phyloP scores from a whole-genome alignment of 2,329 filamentous ascomycete genomes.

The Biscogniauxia sp. region DNA sequence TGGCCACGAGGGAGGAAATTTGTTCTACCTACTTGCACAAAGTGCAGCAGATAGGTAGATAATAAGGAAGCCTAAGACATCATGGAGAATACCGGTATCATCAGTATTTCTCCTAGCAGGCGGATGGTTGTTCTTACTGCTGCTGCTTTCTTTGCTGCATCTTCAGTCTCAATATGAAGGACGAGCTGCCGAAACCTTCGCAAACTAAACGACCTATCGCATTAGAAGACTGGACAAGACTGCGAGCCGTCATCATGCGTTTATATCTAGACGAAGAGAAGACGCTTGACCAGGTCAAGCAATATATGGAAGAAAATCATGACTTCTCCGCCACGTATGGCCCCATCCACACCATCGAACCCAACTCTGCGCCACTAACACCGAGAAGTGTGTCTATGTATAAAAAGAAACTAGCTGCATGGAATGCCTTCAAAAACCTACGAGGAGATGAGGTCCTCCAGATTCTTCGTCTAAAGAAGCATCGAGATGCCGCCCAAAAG shows the following conservation, averaged over 20 bases:
- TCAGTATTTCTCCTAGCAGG: too few relatives aligned
- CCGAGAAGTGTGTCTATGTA: conserved; percentile 26
- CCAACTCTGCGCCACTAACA: conserved; percentile 10
- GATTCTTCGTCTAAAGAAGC: conserved; percentile 27
- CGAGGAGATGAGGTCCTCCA: conserved; percentile 29
- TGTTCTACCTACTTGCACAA: background rate
- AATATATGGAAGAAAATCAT: conserved; percentile 28
- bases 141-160: background rate
- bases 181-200: conserved; percentile 12
- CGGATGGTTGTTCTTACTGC: background rate
- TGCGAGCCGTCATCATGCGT: conserved; percentile 24
- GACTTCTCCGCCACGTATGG: conserved; percentile 30
- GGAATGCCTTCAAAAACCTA: conserved; percentile 31
- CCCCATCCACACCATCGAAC: background rate
- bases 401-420: conserved; percentile 29
- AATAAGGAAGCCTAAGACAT: background rate
- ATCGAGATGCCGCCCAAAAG: conserved; percentile 23
- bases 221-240: conserved; percentile 25
- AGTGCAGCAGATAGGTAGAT: background rate
- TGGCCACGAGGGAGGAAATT: too few relatives aligned
- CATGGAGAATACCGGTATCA: background rate
- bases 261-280: conserved; percentile 32
- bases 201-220: conserved; percentile 23
- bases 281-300: conserved; percentile 28
- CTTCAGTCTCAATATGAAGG: conserved; percentile 22